These are phyloP conservation scores for Kluyveromyces aestuarii DNA, from an alignment of 805 yeast species.

Conservation along the genomic window DNA sequence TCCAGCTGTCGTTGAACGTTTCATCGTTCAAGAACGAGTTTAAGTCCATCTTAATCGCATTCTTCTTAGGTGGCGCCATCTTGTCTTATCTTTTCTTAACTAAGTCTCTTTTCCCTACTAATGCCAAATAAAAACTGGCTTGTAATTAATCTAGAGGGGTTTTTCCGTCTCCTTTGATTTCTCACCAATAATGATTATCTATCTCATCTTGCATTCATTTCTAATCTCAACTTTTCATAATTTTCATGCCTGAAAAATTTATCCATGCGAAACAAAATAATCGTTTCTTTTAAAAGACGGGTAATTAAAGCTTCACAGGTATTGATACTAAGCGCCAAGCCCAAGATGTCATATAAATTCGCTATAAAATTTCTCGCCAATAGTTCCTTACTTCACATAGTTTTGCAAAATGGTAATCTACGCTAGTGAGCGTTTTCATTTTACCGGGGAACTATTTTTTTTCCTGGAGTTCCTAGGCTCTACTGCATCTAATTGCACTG, in stretches of 20 bases:
- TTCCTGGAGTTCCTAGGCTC: no score
- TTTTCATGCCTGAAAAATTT: conserved; percentile 1
- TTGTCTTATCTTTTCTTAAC: conserved; percentile 9
- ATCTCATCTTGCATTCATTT: neutral
- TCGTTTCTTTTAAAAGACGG: conserved; percentile 1
- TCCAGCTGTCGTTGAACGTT: conserved; percentile 69
- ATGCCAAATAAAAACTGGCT: neutral
- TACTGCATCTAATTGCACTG: no score
- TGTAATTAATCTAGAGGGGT: neutral
- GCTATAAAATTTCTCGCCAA: no score
- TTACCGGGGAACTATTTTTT: no score
- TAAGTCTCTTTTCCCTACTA: neutral
- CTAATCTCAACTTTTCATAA: neutral
- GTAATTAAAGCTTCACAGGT: neutral
- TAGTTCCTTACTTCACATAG: no score
- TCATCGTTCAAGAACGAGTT: conserved; percentile 77
- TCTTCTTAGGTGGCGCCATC: conserved; percentile 57
- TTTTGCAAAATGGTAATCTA: no score
- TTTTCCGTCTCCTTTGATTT: neutral
- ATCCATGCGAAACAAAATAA: neutral
- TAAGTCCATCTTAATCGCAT: conserved; percentile 72
- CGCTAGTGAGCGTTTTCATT: no score
- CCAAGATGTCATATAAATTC: no score
- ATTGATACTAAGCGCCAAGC: no score
- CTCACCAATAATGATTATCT: neutral